A percentile compares a stretch with the other conserved stretches of the same genome.
These are phyloP conservation scores for Aureobasidium sp. DNA, from an alignment of 2,329 filamentous ascomycete genomes.

Conservation along the genomic window DNA sequence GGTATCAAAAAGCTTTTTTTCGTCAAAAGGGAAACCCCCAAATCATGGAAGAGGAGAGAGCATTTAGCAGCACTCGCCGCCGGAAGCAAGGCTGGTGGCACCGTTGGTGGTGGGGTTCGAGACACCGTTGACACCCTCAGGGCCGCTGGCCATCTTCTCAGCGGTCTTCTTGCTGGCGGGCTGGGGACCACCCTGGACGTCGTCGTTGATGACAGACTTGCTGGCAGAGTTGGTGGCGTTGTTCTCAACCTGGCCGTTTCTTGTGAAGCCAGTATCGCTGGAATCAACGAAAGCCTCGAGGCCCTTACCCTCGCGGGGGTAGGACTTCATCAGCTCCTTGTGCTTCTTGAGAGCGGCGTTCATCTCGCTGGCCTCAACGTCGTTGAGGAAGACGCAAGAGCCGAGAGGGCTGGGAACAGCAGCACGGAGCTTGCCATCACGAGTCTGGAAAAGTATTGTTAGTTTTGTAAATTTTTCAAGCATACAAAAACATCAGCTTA, in stretches of 20 bases:
- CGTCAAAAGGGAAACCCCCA: neutral
- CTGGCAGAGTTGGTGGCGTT: slow-evolving; percentile 18
- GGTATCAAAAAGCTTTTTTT: slow-evolving; percentile 3
- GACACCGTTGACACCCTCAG: slow-evolving; percentile 21
- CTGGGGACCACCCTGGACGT: slow-evolving; percentile 18
- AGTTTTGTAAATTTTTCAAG: neutral
- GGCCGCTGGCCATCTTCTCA: slow-evolving; percentile 22
- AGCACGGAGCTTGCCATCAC: slow-evolving; percentile 58
- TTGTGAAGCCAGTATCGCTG: slow-evolving; percentile 56
- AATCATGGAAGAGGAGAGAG: neutral
- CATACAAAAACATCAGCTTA: neutral
- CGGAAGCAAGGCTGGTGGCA: neutral
- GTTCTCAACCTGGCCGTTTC: slow-evolving; percentile 33
- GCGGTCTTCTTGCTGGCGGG: slow-evolving; percentile 19
- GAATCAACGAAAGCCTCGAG: slow-evolving; percentile 62
- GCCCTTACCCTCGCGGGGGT: slow-evolving; percentile 55
- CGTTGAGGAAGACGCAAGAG: slow-evolving; percentile 59
- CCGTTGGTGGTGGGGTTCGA: slow-evolving; percentile 13
- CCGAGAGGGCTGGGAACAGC: slow-evolving; percentile 62
- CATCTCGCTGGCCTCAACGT: slow-evolving; percentile 55
- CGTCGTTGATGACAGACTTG: slow-evolving; percentile 28
- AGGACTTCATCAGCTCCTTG: slow-evolving; percentile 55
- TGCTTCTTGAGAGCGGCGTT: slow-evolving; percentile 51
- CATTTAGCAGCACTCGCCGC: slow-evolving; percentile 8
- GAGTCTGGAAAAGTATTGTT: slow-evolving; percentile 33